phyloP scores from a whole-genome alignment of 768 basidiomycete genomes.

The Pulveroboletus sp. region DNA sequence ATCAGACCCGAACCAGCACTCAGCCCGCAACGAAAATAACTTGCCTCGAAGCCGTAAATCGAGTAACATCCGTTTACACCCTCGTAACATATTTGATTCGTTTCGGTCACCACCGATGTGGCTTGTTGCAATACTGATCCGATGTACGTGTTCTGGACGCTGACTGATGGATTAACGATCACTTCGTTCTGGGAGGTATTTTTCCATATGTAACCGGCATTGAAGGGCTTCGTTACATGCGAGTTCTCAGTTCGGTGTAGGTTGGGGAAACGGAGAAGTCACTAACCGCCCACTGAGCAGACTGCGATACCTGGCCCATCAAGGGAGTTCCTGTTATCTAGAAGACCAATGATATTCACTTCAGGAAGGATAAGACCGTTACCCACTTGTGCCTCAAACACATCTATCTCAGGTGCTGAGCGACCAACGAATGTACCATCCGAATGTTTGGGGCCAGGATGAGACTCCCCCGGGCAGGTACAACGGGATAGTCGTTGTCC shows the following conservation, averaged over 20 bases:
- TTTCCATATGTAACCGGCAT: conserved; percentile 65
- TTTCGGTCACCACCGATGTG: conserved; percentile 66
- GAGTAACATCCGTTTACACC: conserved; percentile 56
- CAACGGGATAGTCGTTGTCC: conserved; percentile 84
- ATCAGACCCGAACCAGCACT: neutral
- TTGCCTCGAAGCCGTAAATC: conserved; percentile 75
- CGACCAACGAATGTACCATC: conserved; percentile 80
- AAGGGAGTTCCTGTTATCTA: conserved; percentile 47
- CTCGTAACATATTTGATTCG: conserved; percentile 71
- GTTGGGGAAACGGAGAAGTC: conserved; percentile 3
- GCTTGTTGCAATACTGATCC: conserved; percentile 77
- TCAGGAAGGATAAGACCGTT: conserved; percentile 8
- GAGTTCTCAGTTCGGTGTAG: neutral
- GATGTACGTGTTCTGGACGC: conserved; percentile 56
- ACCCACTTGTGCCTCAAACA: conserved; percentile 73
- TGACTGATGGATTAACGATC: conserved; percentile 52
- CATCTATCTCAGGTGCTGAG: conserved; percentile 84
- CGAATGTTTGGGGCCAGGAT: conserved; percentile 73
- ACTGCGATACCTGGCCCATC: conserved; percentile 70
- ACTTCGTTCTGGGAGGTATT: conserved; percentile 58
- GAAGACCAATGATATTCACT: conserved; percentile 19
- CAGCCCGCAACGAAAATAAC: conserved; percentile 9
- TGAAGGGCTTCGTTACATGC: conserved; percentile 54
- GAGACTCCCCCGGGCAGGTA: conserved; percentile 76
- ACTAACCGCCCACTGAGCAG: conserved; percentile 77